Evolutionary conservation across 345 rosid species (phyloP).

Genomic region (Eucalyptus grandis): DNA sequence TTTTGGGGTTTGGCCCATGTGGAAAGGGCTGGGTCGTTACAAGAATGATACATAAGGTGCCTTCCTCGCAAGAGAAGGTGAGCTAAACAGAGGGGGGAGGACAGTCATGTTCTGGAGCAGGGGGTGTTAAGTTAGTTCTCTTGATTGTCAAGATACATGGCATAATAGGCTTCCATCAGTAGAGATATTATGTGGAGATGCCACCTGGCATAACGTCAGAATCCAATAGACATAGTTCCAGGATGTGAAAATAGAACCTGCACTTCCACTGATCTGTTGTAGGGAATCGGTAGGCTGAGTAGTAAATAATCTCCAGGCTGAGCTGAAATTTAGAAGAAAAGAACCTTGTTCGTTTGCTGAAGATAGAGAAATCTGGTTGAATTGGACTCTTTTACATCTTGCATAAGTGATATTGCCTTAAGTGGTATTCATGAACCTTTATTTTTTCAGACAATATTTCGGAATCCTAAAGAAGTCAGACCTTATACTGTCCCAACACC

Average conservation of each 20-base stretch:
- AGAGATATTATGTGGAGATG: neutral
- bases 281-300: neutral
- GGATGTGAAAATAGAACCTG: neutral
- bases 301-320: neutral
- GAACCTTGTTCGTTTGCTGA: neutral
- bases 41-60: neutral
- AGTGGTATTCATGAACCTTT: neutral
- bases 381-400: neutral
- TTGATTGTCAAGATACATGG: neutral
- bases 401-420: neutral
- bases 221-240: neutral
- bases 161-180: neutral
- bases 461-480: constrained; percentile 80
- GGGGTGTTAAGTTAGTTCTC: neutral
- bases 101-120: neutral
- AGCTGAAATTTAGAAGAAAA: neutral
- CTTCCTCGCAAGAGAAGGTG: neutral
- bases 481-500: constrained; percentile 66
- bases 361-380: neutral
- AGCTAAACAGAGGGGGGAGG: neutral
- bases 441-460: constrained; percentile 72
- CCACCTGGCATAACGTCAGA: neutral
- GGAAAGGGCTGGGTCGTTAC: neutral
- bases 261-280: neutral
- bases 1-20: neutral